Evolutionary conservation across 2,329 filamentous ascomycete species (phyloP), one percentile per base, ranked within the genome.

Genomic region (Amesomyces nigricolor): DNA sequence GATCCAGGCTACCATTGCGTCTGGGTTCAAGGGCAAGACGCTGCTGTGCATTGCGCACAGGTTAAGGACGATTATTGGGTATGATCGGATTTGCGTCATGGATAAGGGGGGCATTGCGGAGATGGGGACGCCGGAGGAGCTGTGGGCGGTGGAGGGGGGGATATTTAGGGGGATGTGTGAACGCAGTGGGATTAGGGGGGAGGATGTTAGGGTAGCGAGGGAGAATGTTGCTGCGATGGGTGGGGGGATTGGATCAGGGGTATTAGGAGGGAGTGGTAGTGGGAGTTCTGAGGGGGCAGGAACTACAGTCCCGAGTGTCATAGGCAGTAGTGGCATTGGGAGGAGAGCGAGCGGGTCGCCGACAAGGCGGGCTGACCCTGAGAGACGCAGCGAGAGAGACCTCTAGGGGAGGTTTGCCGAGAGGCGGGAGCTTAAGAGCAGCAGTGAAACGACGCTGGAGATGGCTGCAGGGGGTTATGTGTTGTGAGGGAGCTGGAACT

Each of bases 41-140:
- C 73, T 97, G 46, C 75, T 97, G 19, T 96, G 91, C 71, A 96
- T 97, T 68, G 92, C 92, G 5, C 92, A 97, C 72, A 81, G 92
- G 5, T 76, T 97, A 65, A 87, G 89, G 66, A 97, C 94, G 1
- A 96, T 99, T 60, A 87, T 97, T 59, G 85, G 86, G 29, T 97
- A 97, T 71, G 92, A 99, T 71, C 84, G 92, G 46, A 96, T 99
- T 68, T 92, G 91, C 65, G 94, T 99, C 63, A 95, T 99, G 91
- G 92, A 97, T 65, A 79, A 85, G 44, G 94, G 94, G 0, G 73
- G 74, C 14, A 96, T 99, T 66, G 89, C 88, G 0, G 91, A 97
- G 78, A 76, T 97, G 60, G 94, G 88, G 66, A 79, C 81, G 13
- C 94, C 94, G 2, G 67, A 87, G 42, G 78, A 75, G 43, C 74